Evolutionary conservation across 768 basidiomycete species (phyloP), one percentile per base, ranked within the genome.

Genomic region (Collybiopsis luxurians): DNA sequence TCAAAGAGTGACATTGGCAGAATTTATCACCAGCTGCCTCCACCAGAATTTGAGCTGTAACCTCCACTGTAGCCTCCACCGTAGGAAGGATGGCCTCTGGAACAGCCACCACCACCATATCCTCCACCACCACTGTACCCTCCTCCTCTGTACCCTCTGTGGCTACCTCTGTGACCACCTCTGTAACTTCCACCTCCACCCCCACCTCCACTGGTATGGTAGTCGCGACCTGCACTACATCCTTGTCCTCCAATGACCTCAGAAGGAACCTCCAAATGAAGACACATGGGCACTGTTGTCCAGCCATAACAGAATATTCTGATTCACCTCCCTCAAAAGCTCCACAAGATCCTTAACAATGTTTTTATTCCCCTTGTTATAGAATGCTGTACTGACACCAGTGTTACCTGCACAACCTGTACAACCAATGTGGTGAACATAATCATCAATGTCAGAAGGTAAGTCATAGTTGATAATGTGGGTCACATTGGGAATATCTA

Each of bases 401-500:
- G 89, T 92, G 79, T 98, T 99, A 49, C 97, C 97, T 9, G 97
- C 97, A 83, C 97, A 95, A 44, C 97, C 97, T 13, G 94, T 96
- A 79, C 95, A 90, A 79, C 94, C 94, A 65, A 95, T 96, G 67
- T 94, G 95, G 70, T 98, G 95, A 45, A 98, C 95, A 74, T 98
- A 98, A 73, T 99, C 97, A 67, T 98, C 97, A 61, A 99, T 95
- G 75, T 98, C 97, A 59, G 90, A 90, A 12, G 97, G 97, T 3
- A 99, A 80, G 70, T 98, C 97, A 73, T 98, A 98, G 73, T 98
- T 96, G 78, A 98, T 81, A 67, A 98, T 97, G 70, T 98, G 96
- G 15, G 91, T 97, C 67, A 99, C 97, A 72, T 98, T 97, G 60
- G 97, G 97, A 65, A 99, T 98, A 75, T 99, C 97, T 63, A 99